Evolutionary conservation across 192 early-diverging fungal genomes (phyloP).

Genomic region (Geranomyces variabilis): DNA sequence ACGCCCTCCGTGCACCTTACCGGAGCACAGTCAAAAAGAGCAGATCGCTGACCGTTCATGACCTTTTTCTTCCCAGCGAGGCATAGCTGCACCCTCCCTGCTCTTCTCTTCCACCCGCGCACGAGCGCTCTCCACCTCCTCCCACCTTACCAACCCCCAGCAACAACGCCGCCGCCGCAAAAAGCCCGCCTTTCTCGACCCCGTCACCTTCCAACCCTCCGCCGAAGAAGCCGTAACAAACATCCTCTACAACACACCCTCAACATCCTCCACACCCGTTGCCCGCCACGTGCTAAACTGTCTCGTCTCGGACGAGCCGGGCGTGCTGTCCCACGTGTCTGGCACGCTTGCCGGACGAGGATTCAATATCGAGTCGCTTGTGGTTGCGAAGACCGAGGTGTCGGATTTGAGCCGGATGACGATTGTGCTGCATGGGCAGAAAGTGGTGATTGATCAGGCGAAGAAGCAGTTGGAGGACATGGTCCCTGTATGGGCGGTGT

Average conservation of each 20-base stretch:
- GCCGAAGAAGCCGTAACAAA: constrained; percentile 95
- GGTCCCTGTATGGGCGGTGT: constrained; percentile 96
- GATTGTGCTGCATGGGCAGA: constrained; percentile 87
- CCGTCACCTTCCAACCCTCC: constrained; percentile 57
- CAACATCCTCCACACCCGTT: constrained; percentile 48
- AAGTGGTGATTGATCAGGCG: constrained; percentile 86
- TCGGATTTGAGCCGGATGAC: constrained; percentile 93
- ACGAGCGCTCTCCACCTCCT: constrained; percentile 12
- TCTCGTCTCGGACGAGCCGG: constrained; percentile 84
- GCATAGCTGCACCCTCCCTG: no score
- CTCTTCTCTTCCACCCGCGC: neutral
- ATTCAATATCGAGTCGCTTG: constrained; percentile 97
- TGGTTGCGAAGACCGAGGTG: constrained; percentile 95
- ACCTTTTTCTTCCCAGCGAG: no score
- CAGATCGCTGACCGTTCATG: no score
- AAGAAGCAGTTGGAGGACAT: constrained; percentile 93
- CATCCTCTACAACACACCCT: constrained; percentile 95
- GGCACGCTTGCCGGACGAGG: constrained; percentile 88
- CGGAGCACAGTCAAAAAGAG: no score
- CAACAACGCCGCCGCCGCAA: constrained; percentile 19
- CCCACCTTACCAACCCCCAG: constrained; percentile 13
- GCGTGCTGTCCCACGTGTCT: constrained; percentile 56
- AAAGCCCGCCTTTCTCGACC: constrained; percentile 43
- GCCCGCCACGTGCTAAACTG: constrained; percentile 93
- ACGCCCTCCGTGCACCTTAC: no score